Evolutionary conservation across 163 green algal species (phyloP), one percentile per base, ranked within the genome.

Genomic region (Scenedesmus sp.): DNA sequence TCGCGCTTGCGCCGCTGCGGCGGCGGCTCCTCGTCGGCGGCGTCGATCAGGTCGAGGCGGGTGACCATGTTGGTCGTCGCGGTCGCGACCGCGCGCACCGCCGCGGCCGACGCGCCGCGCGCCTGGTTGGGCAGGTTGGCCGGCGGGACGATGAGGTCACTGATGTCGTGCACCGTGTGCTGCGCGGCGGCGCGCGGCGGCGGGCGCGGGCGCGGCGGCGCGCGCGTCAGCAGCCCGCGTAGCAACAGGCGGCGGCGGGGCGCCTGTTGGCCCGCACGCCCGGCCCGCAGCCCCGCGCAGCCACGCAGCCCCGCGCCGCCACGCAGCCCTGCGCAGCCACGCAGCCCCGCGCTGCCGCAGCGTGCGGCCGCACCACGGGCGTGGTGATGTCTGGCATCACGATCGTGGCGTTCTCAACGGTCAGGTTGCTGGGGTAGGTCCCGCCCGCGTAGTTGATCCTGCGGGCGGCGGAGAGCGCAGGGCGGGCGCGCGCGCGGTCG

Each of bases 41-140:
- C n/a, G n/a, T n/a, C n/a, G n/a, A n/a, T n/a, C n/a, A n/a, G n/a
- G n/a, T n/a, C n/a, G n/a, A n/a, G n/a, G n/a, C n/a, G n/a, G n/a
- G n/a, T n/a, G n/a, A n/a, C n/a, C n/a, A n/a, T n/a, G n/a, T n/a
- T n/a, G n/a, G n/a, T n/a, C n/a, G n/a, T n/a, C n/a, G n/a, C n/a
- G n/a, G n/a, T n/a, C n/a, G n/a, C n/a, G n/a, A n/a, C n/a, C n/a
- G n/a, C n/a, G n/a, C n/a, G n/a, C n/a, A n/a, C n/a, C n/a, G n/a
- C n/a, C n/a, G n/a, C n/a, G n/a, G n/a, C n/a, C n/a, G n/a, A n/a
- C n/a, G n/a, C n/a, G n/a, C n/a, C n/a, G n/a, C n/a, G n/a, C n/a
- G n/a, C n/a, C n/a, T n/a, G n/a, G n/a, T n/a, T n/a, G n/a, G 64
- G 64, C 17, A 74, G 64, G 64, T 74, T 74, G 24, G 36, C 60